These are phyloP conservation scores for Penicillium crustosum DNA, from an alignment of 2,329 filamentous ascomycete genomes.

Conservation along the genomic window DNA sequence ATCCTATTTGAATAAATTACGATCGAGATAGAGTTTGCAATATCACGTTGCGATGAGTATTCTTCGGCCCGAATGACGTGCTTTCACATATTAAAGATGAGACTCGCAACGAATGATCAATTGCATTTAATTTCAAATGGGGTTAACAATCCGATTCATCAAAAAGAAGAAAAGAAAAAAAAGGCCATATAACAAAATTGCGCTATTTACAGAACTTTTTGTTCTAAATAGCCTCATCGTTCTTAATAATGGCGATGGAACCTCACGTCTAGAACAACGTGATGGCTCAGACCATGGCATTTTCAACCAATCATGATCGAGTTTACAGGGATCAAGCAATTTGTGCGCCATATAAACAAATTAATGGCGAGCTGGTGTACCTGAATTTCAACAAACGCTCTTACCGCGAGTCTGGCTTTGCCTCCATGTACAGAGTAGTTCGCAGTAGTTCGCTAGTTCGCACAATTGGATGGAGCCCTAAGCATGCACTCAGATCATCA, in stretches of 20 bases:
- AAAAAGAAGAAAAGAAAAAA: too few relatives aligned
- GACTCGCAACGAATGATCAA: too few relatives aligned
- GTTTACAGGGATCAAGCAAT: background rate
- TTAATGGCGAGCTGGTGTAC: background rate
- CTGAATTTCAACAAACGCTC: background rate
- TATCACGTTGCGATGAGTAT: slow-evolving; percentile 10
- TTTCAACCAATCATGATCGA: background rate
- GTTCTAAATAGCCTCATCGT: background rate
- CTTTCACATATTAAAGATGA: background rate
- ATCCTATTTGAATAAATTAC: background rate
- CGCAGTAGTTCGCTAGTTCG: background rate
- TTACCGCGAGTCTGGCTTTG: background rate
- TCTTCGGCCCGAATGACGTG: slow-evolving; percentile 15
- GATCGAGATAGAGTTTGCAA: background rate
- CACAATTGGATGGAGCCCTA: background rate
- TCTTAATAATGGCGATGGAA: background rate
- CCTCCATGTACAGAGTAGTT: background rate
- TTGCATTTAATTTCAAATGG: background rate
- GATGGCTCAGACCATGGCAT: background rate
- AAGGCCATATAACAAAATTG: background rate
- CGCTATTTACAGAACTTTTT: background rate
- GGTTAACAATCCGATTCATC: background rate
- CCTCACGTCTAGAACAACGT: background rate
- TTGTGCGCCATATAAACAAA: background rate
- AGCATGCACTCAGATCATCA: background rate